These are phyloP conservation scores for Phytophthora ohioensis DNA, from an alignment of 352 stramenopile genomes.

Conservation along the genomic window DNA sequence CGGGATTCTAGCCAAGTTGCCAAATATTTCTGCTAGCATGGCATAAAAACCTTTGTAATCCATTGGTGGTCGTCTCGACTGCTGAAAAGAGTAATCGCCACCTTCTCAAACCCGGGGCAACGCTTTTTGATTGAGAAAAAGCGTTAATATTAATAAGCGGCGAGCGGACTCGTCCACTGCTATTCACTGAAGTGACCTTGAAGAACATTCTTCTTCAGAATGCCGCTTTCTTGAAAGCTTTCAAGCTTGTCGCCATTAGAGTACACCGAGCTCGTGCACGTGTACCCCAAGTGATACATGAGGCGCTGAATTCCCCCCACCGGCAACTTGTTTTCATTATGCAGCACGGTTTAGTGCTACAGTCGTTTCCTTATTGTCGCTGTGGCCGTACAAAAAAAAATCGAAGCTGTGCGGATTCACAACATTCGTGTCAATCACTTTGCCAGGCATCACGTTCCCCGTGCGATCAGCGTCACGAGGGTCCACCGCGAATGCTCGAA, in stretches of 20 bases:
- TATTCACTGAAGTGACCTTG: no score
- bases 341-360: constrained; percentile 84
- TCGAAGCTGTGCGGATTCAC: constrained; percentile 87
- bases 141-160: no score
- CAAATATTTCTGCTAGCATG: no score
- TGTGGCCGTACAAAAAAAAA: constrained; percentile 89
- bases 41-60: no score
- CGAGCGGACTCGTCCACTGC: no score
- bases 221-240: no score
- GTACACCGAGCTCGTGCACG: constrained; percentile 84
- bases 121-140: no score
- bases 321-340: constrained; percentile 73
- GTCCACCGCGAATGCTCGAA: constrained; percentile 66
- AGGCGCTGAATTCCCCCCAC: constrained; percentile 69
- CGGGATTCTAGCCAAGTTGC: neutral
- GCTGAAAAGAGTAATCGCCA: no score
- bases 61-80: no score
- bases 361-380: constrained; percentile 79
- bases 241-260: no score
- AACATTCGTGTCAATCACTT: constrained; percentile 81
- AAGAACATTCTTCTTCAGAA: no score
- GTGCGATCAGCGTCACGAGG: constrained; percentile 57
- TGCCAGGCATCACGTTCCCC: constrained; percentile 73
- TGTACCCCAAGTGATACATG: constrained; percentile 82
- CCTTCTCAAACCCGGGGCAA: no score